Evolutionary conservation across 371 early-diverging fungal species (phyloP), one percentile per base, ranked within the genome.

Genomic region (Dinochytrium kinnereticum): DNA sequence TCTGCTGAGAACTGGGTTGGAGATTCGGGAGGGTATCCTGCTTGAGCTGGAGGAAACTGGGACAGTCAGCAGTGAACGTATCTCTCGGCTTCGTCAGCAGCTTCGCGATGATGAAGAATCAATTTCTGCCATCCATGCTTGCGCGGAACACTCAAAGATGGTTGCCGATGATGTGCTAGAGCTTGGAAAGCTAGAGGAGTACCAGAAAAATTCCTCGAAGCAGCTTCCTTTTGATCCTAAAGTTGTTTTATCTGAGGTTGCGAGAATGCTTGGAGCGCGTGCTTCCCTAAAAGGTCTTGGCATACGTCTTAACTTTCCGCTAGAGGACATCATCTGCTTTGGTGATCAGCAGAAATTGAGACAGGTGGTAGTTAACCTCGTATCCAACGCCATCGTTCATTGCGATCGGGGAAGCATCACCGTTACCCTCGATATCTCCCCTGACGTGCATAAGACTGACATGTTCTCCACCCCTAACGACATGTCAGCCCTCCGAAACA

Each of bases 361-460:
- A 17, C 73, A 73, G 34, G 40, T 79, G 68, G 65, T 75, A 36
- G 36, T 79, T 67, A 76, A 76, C 64, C 77, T 79, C 38, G 33
- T 76, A 2, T 76, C 76, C 67, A 79, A 95, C 74, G 93, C 95
- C n/a, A 87, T 95, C 73, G 94, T 94, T 80, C 94, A 94, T 68
- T 94, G 94, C 24, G 88, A 88, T 0, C 81, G 87, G 53, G 95
- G 94, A 34, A 85, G 39, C 50, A 74, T 74, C 68, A 74, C 74
- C 59, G 38, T 74, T 30, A 37, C 61, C n/a, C 50, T 74, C 33
- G 61, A 61, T 26, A 36, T 61, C 19, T 7, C 37, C 7, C 15
- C 26, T 5, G 53, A 67, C 49, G 36, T 33, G 10, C 24, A 15
- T 26, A 53, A 7, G n/a, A 53, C 55, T 26, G 26, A 44, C 19